Conservation (phyloP, 345 rosid genomes). For the Populus simonii region DNA sequence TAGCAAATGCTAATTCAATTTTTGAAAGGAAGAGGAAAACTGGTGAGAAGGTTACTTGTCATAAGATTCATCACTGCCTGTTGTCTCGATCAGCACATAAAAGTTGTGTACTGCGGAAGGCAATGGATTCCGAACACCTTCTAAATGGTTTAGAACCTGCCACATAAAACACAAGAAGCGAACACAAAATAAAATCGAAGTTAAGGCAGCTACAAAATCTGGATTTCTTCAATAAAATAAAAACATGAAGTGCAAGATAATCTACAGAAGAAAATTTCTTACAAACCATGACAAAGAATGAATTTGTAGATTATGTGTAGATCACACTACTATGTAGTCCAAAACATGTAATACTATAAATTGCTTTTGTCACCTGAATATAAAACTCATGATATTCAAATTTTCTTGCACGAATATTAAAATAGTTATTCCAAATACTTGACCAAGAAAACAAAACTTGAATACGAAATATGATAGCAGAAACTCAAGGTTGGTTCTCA, state of each 20-base stretch:
- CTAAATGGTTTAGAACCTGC: conserved; percentile 76
- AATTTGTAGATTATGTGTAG: not conserved
- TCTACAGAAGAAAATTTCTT: not conserved
- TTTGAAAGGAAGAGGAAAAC: not conserved
- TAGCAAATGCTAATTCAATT: not conserved
- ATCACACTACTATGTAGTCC: not conserved
- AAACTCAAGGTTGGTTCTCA: not conserved
- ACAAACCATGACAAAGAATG: not conserved
- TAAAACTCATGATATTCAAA: not conserved
- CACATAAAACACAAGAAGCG: not conserved
- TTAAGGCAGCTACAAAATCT: not conserved
- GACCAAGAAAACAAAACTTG: not conserved
- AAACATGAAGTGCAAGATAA: not conserved
- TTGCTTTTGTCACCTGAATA: no score
- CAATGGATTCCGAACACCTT: conserved; percentile 85
- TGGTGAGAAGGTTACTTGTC: conserved; percentile 47
- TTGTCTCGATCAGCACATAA: conserved; percentile 84
- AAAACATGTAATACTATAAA: not conserved
- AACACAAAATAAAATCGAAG: not conserved
- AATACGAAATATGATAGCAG: not conserved
- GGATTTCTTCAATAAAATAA: not conserved
- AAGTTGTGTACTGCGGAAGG: conserved; percentile 66
- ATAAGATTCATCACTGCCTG: conserved; percentile 68
- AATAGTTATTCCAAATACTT: not conserved
- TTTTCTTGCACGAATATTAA: not conserved